These are phyloP conservation scores for Diplotaxis tenuifolia DNA, from an alignment of 345 rosid genomes.

Conservation along the genomic window DNA sequence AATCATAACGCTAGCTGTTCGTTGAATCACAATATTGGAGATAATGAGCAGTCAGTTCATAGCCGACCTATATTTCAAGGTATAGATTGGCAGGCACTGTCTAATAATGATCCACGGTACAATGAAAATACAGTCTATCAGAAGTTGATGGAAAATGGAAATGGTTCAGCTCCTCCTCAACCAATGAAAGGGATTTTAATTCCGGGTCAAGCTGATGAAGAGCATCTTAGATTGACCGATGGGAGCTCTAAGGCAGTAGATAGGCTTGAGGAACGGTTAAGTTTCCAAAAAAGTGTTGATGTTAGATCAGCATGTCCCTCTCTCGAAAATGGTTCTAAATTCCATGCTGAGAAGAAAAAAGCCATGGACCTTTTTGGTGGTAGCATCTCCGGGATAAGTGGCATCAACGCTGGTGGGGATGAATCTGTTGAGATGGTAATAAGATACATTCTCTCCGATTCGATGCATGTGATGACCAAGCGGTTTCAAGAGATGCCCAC, in stretches of 20 bases:
- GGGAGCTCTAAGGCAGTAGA: slow-evolving; percentile 54
- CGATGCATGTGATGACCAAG: slow-evolving; percentile 69
- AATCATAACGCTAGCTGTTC: slow-evolving; percentile 98
- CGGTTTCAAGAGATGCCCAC: slow-evolving; percentile 76
- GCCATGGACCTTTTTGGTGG: slow-evolving; percentile 56
- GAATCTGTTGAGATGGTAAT: slow-evolving; percentile 69
- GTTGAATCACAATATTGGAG: slow-evolving; percentile 79
- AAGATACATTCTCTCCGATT: slow-evolving; percentile 67
- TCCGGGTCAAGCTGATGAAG: slow-evolving; percentile 47
- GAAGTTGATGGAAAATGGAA: slow-evolving; percentile 65
- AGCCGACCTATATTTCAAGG: slow-evolving; percentile 93
- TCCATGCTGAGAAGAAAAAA: slow-evolving; percentile 62
- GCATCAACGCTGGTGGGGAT: slow-evolving; percentile 60
- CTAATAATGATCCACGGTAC: slow-evolving; percentile 67
- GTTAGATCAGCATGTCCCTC: slow-evolving; percentile 65
- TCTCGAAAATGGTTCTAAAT: slow-evolving; percentile 61
- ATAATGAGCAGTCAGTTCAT: slow-evolving; percentile 93
- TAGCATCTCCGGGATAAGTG: slow-evolving; percentile 55
- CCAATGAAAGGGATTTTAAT: slow-evolving; percentile 46
- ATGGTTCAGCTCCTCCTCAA: slow-evolving; percentile 56
- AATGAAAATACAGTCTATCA: slow-evolving; percentile 66
- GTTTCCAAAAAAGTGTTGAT: slow-evolving; percentile 61
- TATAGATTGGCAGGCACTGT: slow-evolving; percentile 69
- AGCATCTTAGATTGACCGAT: slow-evolving; percentile 41
- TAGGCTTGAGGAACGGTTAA: slow-evolving; percentile 69